These are phyloP conservation scores for Diaporthe citri DNA, from an alignment of 2,329 filamentous ascomycete genomes.

Conservation along the genomic window DNA sequence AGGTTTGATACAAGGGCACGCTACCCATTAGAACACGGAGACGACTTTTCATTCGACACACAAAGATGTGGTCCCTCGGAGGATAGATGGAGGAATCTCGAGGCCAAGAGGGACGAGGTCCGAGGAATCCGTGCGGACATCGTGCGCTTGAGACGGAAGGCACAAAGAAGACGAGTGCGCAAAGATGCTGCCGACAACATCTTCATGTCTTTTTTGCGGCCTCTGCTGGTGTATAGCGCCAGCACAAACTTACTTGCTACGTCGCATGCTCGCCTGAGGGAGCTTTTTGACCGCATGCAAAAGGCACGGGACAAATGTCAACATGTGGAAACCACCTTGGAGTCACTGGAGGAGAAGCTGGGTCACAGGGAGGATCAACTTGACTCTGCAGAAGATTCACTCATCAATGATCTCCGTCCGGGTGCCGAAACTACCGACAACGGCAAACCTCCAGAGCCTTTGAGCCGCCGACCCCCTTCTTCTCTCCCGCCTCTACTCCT, in stretches of 20 bases:
- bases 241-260: not conserved
- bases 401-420: slow-evolving; percentile 48
- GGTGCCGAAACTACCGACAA: not conserved
- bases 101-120: slow-evolving; percentile 45
- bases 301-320: slow-evolving; percentile 28
- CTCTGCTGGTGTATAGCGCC: not conserved
- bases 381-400: slow-evolving; percentile 50
- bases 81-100: slow-evolving; percentile 40
- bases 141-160: slow-evolving; percentile 2
- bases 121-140: slow-evolving; percentile 25
- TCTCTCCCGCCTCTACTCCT: slow-evolving; percentile 42
- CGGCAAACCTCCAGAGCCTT: not conserved
- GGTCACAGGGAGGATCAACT: slow-evolving; percentile 41
- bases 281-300: slow-evolving; percentile 36
- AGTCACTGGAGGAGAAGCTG: slow-evolving; percentile 53
- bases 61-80: not conserved
- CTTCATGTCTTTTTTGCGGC: slow-evolving; percentile 37
- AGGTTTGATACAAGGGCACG: not conserved
- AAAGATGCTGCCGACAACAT: slow-evolving; percentile 35
- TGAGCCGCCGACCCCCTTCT: slow-evolving; percentile 30
- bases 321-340: slow-evolving; percentile 49
- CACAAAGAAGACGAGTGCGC: slow-evolving; percentile 11
- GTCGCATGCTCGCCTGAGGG: not conserved
- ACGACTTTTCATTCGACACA: not conserved
- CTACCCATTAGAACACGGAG: not conserved